Evolutionary conservation across 2,329 filamentous ascomycete species (phyloP), one percentile per base, ranked within the genome.

Genomic region (Alternaria hordeiaustralica): DNA sequence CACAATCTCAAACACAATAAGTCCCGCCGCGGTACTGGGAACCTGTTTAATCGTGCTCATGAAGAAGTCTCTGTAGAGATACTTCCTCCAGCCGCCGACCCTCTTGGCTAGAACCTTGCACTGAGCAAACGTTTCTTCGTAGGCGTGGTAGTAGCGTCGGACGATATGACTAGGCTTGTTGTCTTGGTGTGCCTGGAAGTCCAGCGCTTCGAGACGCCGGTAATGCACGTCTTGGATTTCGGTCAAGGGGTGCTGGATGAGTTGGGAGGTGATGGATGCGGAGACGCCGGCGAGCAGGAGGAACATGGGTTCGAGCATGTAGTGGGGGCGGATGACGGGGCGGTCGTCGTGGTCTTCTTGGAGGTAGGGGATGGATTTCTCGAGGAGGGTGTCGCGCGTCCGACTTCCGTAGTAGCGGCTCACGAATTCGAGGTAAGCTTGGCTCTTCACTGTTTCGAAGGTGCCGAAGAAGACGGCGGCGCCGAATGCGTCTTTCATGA

Each of bases 1-100:
- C 41, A 93, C 88, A 47, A 94, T 75, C 80, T 94, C 92, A 75
- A 94, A 94, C 20, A 93, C 92, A 69, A 94, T 92, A 63, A 94
- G 76, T 0, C 91, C 92, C 0, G 91, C 91, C 63, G 89, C 91
- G 2, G 92, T 94, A 75, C 90, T 92, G 0, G 92, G 92, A 2
- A 92, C 90, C 79, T 93, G 91, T 6, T 90, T 84, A 56, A 93
- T 85, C 1, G 91, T 91, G 58, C 86, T 89, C 86, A 87, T 87
- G 84, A 90, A 88, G 76, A 94, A 93, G 12, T 89, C 90, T 6
- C 87, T 84, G 74, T 91, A 94, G 6, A 94, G 78, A 86, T 90
- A 94, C 13, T 81, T 83, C 21, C 84, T 75, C 77, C 90, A 83
- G 1, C 86, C 85, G 15, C 86, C 84, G 0, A 87, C 85, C 56